phyloP scores from a whole-genome alignment of 2,329 filamentous ascomycete species.

The Colletotrichum liriopes region DNA sequence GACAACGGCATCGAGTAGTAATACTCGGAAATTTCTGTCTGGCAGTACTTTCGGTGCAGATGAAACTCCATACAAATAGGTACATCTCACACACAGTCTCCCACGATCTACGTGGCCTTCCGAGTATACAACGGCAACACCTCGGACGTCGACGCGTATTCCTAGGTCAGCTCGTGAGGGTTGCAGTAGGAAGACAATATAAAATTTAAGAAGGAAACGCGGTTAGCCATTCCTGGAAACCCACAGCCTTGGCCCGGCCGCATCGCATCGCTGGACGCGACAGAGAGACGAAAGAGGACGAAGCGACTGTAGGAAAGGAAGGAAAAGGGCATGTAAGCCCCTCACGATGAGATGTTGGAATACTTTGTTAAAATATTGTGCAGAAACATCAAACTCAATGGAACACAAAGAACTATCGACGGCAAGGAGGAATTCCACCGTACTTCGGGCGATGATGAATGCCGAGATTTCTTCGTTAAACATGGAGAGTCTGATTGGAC shows the following conservation, averaged over 20 bases:
- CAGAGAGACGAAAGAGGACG: no score
- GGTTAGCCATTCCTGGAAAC: conserved; percentile 14
- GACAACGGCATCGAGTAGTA: no score
- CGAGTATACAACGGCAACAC: conserved; percentile 8
- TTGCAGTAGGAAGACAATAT: conserved; percentile 9
- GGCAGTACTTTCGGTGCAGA: background rate
- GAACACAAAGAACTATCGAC: no score
- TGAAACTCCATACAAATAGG: background rate
- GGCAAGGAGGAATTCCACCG: no score
- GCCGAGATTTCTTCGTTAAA: background rate
- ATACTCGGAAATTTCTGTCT: background rate
- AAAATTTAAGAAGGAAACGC: conserved; percentile 13
- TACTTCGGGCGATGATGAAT: no score
- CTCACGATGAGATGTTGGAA: no score
- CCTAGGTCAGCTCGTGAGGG: conserved; percentile 12
- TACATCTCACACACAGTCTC: background rate
- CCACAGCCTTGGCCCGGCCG: no score
- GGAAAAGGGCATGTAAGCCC: no score
- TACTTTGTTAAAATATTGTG: no score
- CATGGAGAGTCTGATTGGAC: background rate
- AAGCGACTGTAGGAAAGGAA: no score
- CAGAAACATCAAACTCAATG: no score
- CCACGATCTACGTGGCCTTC: conserved; percentile 12
- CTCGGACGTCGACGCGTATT: background rate
- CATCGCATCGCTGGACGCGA: no score